Base-by-base conservation (phyloP, 2,329 filamentous ascomycete genomes). In the Dactylellina drechsleri region DNA sequence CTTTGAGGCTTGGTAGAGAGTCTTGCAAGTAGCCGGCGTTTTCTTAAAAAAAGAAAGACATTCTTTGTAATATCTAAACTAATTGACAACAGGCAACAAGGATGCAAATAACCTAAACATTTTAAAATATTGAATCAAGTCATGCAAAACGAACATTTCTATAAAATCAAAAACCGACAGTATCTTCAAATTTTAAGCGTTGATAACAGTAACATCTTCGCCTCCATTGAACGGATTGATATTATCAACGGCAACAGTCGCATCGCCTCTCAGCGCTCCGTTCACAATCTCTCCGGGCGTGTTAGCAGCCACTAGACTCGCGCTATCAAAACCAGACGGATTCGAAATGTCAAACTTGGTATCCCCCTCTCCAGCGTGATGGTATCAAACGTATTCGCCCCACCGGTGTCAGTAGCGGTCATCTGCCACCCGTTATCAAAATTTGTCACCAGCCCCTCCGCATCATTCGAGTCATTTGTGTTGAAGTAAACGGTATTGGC, bases 1-100 rank as follows among this genome's bases (percentile, higher is more conserved):
- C 18, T 71, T 49, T 36, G 20, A 53, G 53, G 57, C 50, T 70
- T 57, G 18, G 50, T 52, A 64, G 50, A 45, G 52, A 70, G 58
- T 62, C 49, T 57, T 41, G 28, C 40, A 15, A 57, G 61, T 56
- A 16, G 26, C 49, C 45, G 31, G 31, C 10, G 31, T 36, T 10
- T 10, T 36, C 1, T 36, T 36, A 7, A 36, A 8, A 36, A 36
- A 36, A 36, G 31, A 36, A 36, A 36, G 31, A 1, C 10, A 8
- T 36, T 36, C 31, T 8, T 4, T 36, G 31, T 36, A 36, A 10
- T n/a, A 8, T 47, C 43, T 18, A 47, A 47, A 47, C 13, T 47
- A 47, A 47, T 47, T n/a, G 5, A n/a, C 31, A 36, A 10, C 31
- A 36, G 2, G 10, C 31, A 36, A 10, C 31, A 36, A 23, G 4